Base-by-base conservation (phyloP, 1,284 basidiomycete species). In the Tetrapyrgos nigripes region DNA sequence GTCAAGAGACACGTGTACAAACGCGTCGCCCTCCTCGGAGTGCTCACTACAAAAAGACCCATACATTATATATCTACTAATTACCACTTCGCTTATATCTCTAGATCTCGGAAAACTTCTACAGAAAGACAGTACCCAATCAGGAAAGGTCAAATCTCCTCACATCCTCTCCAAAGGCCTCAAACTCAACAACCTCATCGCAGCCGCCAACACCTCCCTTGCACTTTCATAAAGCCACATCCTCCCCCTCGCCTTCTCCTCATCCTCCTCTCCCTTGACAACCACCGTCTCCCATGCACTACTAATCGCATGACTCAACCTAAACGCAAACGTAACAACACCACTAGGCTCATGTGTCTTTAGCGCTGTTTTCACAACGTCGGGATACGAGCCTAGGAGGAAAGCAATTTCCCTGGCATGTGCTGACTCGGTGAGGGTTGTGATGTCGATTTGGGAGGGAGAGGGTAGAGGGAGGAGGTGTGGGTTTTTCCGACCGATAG, bases 101-200 rank as follows among this genome's bases (percentile, higher is more conserved):
- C n/a, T n/a, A n/a, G n/a, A n/a, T n/a, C n/a, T n/a, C n/a, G n/a
- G n/a, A n/a, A n/a, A n/a, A n/a, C n/a, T n/a, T n/a, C n/a, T n/a
- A n/a, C n/a, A n/a, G n/a, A n/a, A n/a, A n/a, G n/a, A n/a, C n/a
- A n/a, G n/a, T n/a, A n/a, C n/a, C n/a, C n/a, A 45, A 46, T 45
- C 21, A 28, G 37, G 23, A 19, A 24, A 50, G 43, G 35, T 23
- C 31, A 35, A 31, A 47, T 29, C 29, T 14, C 28, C 19, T 67
- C 86, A 98, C 96, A 99, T 98, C 70, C 94, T 83, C 77, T 98
- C 94, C 58, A 98, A 79, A 5, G 95, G 96, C 55, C 88, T 85
- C 66, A 98, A 86, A 64, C 93, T 97, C 66, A 99, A 76, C 74
- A 99, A 72, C 67, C 89, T 84, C 89, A 99, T 91, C 51, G 94